phyloP scores from a whole-genome alignment of 208 protist genomes.

The Phytomonas serpens region DNA sequence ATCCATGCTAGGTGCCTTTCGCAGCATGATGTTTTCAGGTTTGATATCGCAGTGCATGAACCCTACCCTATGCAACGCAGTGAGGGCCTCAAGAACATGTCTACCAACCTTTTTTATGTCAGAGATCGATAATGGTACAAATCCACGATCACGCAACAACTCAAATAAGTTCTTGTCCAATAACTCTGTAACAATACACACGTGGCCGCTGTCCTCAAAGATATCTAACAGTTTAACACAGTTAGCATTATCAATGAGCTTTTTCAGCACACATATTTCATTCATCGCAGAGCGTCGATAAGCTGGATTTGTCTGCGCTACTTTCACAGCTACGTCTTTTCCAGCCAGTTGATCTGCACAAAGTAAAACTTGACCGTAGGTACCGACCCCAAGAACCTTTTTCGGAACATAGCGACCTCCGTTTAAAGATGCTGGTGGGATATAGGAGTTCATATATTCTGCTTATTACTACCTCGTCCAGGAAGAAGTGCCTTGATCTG shows the following conservation, averaged over 20 bases:
- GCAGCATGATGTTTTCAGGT: slow-evolving; percentile 93
- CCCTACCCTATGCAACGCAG: slow-evolving; percentile 49
- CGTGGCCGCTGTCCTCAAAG: slow-evolving; percentile 68
- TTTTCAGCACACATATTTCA: slow-evolving; percentile 57
- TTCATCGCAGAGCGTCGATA: slow-evolving; percentile 80
- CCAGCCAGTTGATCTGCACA: slow-evolving; percentile 82
- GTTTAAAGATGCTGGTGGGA: slow-evolving; percentile 30
- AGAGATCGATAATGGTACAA: slow-evolving; percentile 38
- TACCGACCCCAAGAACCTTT: slow-evolving; percentile 82
- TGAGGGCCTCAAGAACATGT: slow-evolving; percentile 41
- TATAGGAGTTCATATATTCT: slow-evolving; percentile 39
- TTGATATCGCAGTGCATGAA: slow-evolving; percentile 98
- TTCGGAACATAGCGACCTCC: slow-evolving; percentile 55
- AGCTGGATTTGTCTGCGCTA: slow-evolving; percentile 62
- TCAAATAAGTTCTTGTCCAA: slow-evolving; percentile 72
- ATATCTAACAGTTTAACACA: slow-evolving; percentile 47
- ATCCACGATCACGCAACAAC: slow-evolving; percentile 35
- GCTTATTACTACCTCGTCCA: neutral
- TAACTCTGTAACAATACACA: slow-evolving; percentile 84
- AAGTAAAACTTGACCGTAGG: slow-evolving; percentile 86
- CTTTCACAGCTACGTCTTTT: slow-evolving; percentile 75
- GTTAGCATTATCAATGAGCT: slow-evolving; percentile 35
- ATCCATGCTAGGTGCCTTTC: neutral
- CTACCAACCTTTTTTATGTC: slow-evolving; percentile 47
- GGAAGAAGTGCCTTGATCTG: neutral